phyloP scores from a whole-genome alignment of 2,329 filamentous ascomycete species.

The Pseudonectria buxi region DNA sequence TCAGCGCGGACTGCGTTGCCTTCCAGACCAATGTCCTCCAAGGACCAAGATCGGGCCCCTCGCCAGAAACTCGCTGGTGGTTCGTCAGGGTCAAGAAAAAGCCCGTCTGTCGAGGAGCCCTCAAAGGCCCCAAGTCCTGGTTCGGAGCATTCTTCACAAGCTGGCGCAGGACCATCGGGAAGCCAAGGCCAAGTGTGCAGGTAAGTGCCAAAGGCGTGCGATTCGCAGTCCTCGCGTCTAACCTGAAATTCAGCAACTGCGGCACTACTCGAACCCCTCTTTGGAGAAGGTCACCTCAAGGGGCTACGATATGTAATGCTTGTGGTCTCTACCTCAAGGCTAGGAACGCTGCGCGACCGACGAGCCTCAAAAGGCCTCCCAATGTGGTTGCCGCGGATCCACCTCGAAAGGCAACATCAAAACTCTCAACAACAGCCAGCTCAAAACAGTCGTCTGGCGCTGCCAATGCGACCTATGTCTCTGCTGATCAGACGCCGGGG shows the following conservation, averaged over 20 bases:
- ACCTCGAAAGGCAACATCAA: slow-evolving; percentile 36
- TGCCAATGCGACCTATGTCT: slow-evolving; percentile 62
- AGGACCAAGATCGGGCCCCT: slow-evolving; percentile 17
- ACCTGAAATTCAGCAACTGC: slow-evolving; percentile 64
- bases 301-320: slow-evolving; percentile 94
- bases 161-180: slow-evolving; percentile 13
- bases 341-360: slow-evolving; percentile 82
- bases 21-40: slow-evolving; percentile 31
- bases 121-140: slow-evolving; percentile 25
- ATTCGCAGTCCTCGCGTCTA: neutral
- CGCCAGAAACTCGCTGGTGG: slow-evolving; percentile 17
- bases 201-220: slow-evolving; percentile 35
- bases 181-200: slow-evolving; percentile 60
- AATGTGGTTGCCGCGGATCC: slow-evolving; percentile 38
- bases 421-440: slow-evolving; percentile 30
- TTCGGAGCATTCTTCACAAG: slow-evolving; percentile 18
- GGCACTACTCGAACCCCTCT: slow-evolving; percentile 88
- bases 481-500: slow-evolving; percentile 64
- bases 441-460: slow-evolving; percentile 36
- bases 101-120: slow-evolving; percentile 16
- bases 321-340: slow-evolving; percentile 94
- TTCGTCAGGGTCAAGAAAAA: slow-evolving; percentile 22
- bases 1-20: slow-evolving; percentile 31
- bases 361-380: slow-evolving; percentile 76
- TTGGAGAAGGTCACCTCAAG: slow-evolving; percentile 88